Evolutionary conservation across 192 early-diverging fungal species (phyloP).

Genomic region (Entrophospora sp.): DNA sequence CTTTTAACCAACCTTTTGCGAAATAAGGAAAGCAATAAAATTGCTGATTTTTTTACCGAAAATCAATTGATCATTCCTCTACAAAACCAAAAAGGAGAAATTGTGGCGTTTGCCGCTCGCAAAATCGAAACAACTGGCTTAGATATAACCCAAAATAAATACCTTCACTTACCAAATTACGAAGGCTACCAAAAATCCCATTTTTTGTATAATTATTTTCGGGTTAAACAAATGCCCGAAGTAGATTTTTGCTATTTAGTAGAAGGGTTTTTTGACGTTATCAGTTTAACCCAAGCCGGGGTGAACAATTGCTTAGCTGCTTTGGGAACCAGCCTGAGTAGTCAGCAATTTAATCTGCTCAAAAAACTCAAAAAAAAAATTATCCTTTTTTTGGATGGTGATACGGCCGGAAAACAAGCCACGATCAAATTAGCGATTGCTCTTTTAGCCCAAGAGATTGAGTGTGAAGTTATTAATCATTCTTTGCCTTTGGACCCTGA

Average conservation of each 20-base stretch:
- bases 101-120: background rate
- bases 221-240: background rate
- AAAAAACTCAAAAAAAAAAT: background rate
- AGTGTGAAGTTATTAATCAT: background rate
- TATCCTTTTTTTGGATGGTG: background rate
- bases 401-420: background rate
- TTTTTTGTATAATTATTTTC: background rate
- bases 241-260: background rate
- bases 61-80: background rate
- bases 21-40: background rate
- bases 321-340: background rate
- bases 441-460: background rate
- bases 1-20: background rate
- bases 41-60: background rate
- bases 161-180: background rate
- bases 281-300: background rate
- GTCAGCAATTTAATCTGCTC: background rate
- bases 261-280: background rate
- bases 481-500: background rate
- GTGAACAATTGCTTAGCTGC: background rate
- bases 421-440: background rate
- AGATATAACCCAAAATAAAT: background rate
- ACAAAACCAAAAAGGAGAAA: background rate
- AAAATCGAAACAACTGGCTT: background rate
- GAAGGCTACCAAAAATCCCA: background rate